These are phyloP conservation scores for Sarocladium oryzae DNA, from an alignment of 2,329 filamentous ascomycete genomes.

Conservation along the genomic window DNA sequence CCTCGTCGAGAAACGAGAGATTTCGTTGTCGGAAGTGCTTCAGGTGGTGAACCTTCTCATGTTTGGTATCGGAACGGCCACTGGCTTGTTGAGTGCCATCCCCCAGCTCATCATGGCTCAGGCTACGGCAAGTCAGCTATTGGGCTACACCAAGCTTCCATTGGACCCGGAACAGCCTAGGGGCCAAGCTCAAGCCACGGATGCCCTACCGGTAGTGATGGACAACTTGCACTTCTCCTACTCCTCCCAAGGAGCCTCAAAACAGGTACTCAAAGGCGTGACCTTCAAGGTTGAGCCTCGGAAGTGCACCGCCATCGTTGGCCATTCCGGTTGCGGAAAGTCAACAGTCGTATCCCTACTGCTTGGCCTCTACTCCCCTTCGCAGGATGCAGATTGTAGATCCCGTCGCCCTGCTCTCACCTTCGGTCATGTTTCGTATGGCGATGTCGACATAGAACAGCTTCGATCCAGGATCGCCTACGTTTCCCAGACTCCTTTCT, in stretches of 20 bases:
- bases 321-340: conserved; percentile 84
- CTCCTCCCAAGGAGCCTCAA: conserved; percentile 52
- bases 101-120: conserved; percentile 74
- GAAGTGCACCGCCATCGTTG: conserved; percentile 71
- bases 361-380: conserved; percentile 58
- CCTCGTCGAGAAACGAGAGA: conserved; percentile 39
- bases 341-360: conserved; percentile 74
- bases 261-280: conserved; percentile 55
- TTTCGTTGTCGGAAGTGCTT: conserved; percentile 54
- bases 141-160: conserved; percentile 61
- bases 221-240: conserved; percentile 64
- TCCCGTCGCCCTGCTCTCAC: conserved; percentile 35
- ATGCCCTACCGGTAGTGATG: conserved; percentile 39
- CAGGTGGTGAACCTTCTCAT: conserved; percentile 76
- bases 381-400: neutral
- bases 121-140: conserved; percentile 64
- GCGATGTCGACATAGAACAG: conserved; percentile 50
- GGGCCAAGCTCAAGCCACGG: conserved; percentile 28
- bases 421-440: conserved; percentile 52
- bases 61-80: conserved; percentile 72
- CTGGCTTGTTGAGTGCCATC: conserved; percentile 63
- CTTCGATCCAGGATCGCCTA: conserved; percentile 59
- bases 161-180: conserved; percentile 41
- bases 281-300: conserved; percentile 57
- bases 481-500: conserved; percentile 63